These are phyloP conservation scores for Saccharum hybrid DNA, from an alignment of 202 grass and related monocot species.

Conservation along the genomic window DNA sequence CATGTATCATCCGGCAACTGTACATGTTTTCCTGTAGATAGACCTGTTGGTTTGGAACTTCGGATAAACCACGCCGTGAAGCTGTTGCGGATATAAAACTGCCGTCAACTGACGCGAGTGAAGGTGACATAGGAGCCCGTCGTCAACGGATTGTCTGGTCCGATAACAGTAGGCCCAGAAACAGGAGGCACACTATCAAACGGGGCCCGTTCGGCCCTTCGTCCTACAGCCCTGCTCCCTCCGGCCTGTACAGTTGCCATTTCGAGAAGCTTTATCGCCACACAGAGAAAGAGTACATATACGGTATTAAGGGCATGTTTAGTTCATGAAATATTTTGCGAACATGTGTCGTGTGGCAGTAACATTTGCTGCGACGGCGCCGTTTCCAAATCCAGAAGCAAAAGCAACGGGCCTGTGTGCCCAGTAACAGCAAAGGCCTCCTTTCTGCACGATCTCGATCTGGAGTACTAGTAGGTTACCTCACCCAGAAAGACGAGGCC, in stretches of 20 bases:
- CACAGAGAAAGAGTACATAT: neutral
- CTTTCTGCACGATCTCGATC: neutral
- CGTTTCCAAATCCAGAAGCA: neutral
- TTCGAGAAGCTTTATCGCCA: constrained; percentile 7
- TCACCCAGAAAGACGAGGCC: neutral
- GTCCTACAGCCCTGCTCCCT: neutral
- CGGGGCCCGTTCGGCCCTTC: neutral
- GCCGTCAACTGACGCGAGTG: no score
- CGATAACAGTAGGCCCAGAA: neutral
- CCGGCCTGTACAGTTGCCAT: constrained; percentile 1
- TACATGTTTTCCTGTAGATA: no score
- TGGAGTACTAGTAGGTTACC: neutral
- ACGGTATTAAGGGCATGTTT: neutral
- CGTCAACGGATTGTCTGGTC: neutral
- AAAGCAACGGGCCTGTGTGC: neutral
- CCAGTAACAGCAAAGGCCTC: neutral
- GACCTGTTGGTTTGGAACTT: no score
- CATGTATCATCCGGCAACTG: no score
- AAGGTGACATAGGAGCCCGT: no score
- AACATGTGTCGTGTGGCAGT: neutral
- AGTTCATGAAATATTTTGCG: neutral
- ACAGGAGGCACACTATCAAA: neutral
- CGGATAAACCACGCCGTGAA: no score
- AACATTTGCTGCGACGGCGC: neutral
- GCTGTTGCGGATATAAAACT: no score